Base-by-base conservation (phyloP, 192 early-diverging fungal species). In the Allomyces javanicus region DNA sequence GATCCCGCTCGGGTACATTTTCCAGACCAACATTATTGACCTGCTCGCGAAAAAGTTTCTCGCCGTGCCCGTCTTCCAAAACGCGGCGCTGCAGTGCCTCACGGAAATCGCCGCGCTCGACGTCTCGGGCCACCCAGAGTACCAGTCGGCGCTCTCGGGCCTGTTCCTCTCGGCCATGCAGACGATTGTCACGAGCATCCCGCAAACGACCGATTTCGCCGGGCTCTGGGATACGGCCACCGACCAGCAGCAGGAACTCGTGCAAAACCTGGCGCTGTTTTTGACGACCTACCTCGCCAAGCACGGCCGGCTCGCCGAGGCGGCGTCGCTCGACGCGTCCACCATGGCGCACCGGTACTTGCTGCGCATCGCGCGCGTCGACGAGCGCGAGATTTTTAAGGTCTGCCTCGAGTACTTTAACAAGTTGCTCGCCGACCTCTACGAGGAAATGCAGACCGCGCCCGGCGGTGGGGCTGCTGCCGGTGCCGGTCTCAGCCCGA, bases 1-100 rank as follows among this genome's bases (percentile, higher is more conserved):
- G 96, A 91, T 99, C 71, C 94, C 94, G 25, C 82, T 96, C 26
- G 96, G 94, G 27, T 99, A 95, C 71, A 93, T 96, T 64, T 99
- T 99, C 71, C 93, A 99, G 75, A 96, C 88, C 25, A 84, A 88
- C 70, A 71, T 99, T 44, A 94, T 97, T 62, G 84, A 81, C 66
- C 87, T 83, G 62, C 72, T 99, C 65, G 19, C 65, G 61, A 25
- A n/a, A 9, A 71, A 88, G 79, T 99, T 99, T 72, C 78, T 99
- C 67, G 84, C 87, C 62, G 84, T 87, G 14, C 83, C 85, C 22
- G 83, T 83, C 63, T 96, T 94, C 74, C 85, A 92, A 43, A 99
- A 96, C 73, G 82, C 92, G 25, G 88, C 94, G 4, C 76, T 99
- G 65, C 93, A 96, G 74, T 99, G 96, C 72, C 76, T 99, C 66